These are phyloP conservation scores for Coemansia sp. DNA, from an alignment of 192 early-diverging fungal genomes.

Conservation along the genomic window DNA sequence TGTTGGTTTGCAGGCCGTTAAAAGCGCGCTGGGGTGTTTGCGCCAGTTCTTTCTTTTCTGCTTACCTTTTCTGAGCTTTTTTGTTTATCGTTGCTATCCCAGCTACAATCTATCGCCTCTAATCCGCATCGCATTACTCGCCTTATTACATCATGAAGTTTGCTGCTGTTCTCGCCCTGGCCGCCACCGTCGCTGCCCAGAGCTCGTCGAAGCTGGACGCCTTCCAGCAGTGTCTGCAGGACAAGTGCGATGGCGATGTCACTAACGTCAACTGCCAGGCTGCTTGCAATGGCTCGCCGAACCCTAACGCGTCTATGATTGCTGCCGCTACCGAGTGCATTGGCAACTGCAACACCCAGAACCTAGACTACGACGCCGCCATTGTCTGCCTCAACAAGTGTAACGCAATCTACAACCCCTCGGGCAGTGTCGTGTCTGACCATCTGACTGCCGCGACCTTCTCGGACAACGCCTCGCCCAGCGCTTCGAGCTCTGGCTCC, in stretches of 20 bases:
- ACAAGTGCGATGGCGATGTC: conserved; percentile 31
- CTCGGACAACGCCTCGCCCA: conserved; percentile 9
- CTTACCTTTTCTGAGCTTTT: not conserved
- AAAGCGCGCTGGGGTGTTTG: not conserved
- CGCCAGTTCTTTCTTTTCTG: not conserved
- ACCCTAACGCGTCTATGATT: conserved; percentile 53
- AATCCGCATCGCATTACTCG: conserved; percentile 1
- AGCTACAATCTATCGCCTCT: not conserved
- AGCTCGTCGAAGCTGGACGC: conserved; percentile 27
- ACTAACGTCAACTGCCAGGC: conserved; percentile 48
- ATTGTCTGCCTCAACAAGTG: conserved; percentile 44
- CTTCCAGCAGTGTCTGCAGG: conserved; percentile 38
- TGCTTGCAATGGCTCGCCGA: conserved; percentile 38
- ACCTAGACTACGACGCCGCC: conserved; percentile 23
- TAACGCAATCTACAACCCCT: conserved; percentile 47
- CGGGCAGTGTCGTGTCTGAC: conserved; percentile 26
- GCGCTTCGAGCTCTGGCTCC: not conserved
- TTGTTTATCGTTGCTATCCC: not conserved
- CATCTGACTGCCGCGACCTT: conserved; percentile 15
- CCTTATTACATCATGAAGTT: conserved; percentile 38
- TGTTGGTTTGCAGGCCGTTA: not conserved
- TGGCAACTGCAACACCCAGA: conserved; percentile 19
- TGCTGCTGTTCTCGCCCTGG: conserved; percentile 29
- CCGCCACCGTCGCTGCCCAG: conserved; percentile 29
- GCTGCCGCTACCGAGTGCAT: conserved; percentile 41